Base-by-base conservation (phyloP, 768 basidiomycete genomes). In the Suillus subalutaceus region DNA sequence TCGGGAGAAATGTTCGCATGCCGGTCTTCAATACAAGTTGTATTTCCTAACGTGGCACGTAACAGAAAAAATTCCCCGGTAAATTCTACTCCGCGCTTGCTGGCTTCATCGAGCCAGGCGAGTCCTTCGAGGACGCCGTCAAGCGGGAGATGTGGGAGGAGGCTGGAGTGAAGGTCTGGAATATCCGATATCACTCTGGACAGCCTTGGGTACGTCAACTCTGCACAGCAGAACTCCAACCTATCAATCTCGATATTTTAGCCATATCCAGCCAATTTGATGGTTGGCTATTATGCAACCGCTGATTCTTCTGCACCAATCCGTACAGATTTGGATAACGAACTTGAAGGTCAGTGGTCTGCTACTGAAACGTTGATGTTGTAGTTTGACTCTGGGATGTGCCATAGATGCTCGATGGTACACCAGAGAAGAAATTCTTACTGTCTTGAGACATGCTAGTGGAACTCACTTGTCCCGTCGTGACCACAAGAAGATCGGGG, bases 131-230 rank as follows among this genome's bases (percentile, higher is more conserved):
- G 74, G 96, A 98, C 70, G 91, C 96, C 2, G 96, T 98, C 38
- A 82, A 86, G 62, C 85, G 97, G 46, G 97, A 99, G 77, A 90
- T 97, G 76, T 94, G 94, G 89, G 97, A 99, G 76, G 97, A 99
- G 77, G 93, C 94, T 2, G 97, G 97, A 5, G 85, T 99, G n/a
- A 86, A 84, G 57, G 93, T 94, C 30, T 90, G 90, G 81, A 84
- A 94, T 69, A 85, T 96, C 32, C 83, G 83, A 69, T 98, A 97
- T 74, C 93, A 96, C 76, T 93, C 91, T 64, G 86, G 83, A 41
- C 93, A 94, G 71, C 94, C 94, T 63, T 96, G 93, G 93, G 93
- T 91, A 70, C 67, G 85, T 40, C 64, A 63, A 53, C 35, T 43
- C 30, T 38, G 3, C 50, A 9, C 32, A 3, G 35, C 44, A 30